Base-by-base conservation (phyloP, 1,139 yeast genomes). In the Lodderomyces beijingensis region DNA sequence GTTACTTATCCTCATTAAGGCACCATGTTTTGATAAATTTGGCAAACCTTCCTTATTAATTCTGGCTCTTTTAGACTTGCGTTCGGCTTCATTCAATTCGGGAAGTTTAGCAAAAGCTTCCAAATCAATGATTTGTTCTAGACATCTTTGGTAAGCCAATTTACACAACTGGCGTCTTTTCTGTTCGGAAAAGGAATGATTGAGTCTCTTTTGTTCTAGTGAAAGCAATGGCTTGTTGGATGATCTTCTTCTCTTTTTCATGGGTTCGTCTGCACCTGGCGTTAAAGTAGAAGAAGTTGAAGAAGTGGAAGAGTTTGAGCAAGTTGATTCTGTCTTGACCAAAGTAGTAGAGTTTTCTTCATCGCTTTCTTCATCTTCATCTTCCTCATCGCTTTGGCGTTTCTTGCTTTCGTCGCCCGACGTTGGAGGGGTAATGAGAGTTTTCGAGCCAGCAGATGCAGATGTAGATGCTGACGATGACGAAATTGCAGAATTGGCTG, bases 161-260 rank as follows among this genome's bases (percentile, higher is more conserved):
- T 83, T 84, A 51, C 89, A 85, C 45, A 73, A 57, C 41, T 77
- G 79, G 29, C 95, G 67, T 36, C 95, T 70, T 47, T 76, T 74
- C 55, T 85, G 87, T 53, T 86, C 95, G 33, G 85, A 77, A 31
- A 75, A 66, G 5, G 84, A 77, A 53, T 86, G 95, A 48, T 82
- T 81, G 35, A 68, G 53, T 35, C 91, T 67, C 49, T 81, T 82
- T 50, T 84, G 87, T 45, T 79, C 82, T 33, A 75, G 70, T 0
- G 82, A 56, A 16, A 83, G 62, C 10, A 65, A 52, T n/a, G 67
- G 79, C 56, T 64, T 74, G 43, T 59, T 55, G 12, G 59, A 47
- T 13, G 60, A 51, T 40, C 64, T 54, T 40, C 53, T 55, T 31
- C 62, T 52, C 44, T 58, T 62, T 3, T 35, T 31, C 16, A 40